phyloP scores from a whole-genome alignment of 345 rosid genomes.

The Luvunga scandens region DNA sequence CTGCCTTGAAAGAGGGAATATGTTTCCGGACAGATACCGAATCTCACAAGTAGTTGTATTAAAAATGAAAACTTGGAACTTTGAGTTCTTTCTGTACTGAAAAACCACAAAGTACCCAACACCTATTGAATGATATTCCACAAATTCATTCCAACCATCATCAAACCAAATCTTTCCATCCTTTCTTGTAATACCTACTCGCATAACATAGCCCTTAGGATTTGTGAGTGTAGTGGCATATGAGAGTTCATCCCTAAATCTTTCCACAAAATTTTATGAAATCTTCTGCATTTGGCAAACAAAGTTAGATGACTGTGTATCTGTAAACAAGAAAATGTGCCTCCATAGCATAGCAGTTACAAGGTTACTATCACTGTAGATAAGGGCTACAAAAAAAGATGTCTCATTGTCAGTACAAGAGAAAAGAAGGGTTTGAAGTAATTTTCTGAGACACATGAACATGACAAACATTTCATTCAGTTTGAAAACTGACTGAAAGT shows the following conservation, averaged over 20 bases:
- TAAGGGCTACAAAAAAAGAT: not conserved
- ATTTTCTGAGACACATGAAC: not conserved
- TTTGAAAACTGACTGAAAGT: not conserved
- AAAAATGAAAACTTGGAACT: slow-evolving; percentile 31
- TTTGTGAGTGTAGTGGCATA: slow-evolving; percentile 24
- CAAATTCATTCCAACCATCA: slow-evolving; percentile 44
- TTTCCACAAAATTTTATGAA: slow-evolving; percentile 32
- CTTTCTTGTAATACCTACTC: slow-evolving; percentile 23
- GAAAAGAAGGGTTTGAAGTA: not conserved
- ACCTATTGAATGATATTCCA: slow-evolving; percentile 26
- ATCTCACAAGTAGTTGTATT: slow-evolving; percentile 37
- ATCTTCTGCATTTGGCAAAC: slow-evolving; percentile 25
- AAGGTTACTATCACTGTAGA: not conserved
- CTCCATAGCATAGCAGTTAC: not conserved
- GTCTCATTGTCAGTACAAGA: not conserved
- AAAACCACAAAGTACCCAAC: slow-evolving; percentile 32
- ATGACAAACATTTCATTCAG: not conserved
- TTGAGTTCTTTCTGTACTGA: slow-evolving; percentile 30
- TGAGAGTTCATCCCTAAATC: slow-evolving; percentile 35
- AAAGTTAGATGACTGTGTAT: slow-evolving; percentile 1
- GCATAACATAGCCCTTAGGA: slow-evolving; percentile 37
- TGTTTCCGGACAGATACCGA: slow-evolving; percentile 21
- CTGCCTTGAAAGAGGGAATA: not conserved
- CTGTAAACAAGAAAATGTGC: too few species aligned
- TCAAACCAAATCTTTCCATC: slow-evolving; percentile 31